Evolutionary conservation across 1,139 yeast genomes (phyloP).

Genomic region (Suhomyces ambrosiae): DNA sequence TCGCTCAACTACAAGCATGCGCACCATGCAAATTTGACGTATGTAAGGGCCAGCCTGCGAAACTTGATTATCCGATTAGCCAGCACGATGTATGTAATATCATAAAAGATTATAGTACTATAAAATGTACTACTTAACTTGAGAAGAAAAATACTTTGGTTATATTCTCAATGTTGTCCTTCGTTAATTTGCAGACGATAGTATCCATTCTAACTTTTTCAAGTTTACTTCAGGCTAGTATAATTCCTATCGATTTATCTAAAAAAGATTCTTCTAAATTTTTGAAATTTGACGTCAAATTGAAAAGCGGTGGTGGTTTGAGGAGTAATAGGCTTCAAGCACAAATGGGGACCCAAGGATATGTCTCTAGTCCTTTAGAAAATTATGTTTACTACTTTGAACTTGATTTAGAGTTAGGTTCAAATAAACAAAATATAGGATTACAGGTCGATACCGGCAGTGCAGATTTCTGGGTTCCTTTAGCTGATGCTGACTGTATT

Average conservation of each 20-base stretch:
- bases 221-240: too few species aligned
- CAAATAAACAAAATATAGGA: slow-evolving; percentile 14
- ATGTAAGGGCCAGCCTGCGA: not conserved
- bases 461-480: slow-evolving; percentile 23
- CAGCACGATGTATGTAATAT: too few species aligned
- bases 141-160: too few species aligned
- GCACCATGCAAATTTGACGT: not conserved
- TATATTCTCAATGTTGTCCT: too few species aligned
- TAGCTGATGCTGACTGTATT: slow-evolving; percentile 1
- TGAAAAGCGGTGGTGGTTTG: not conserved
- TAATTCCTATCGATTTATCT: not conserved
- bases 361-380: slow-evolving; percentile 1
- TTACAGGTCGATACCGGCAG: slow-evolving; percentile 26
- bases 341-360: not conserved
- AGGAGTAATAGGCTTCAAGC: not conserved
- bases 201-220: not conserved
- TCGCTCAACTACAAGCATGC: too few species aligned
- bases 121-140: too few species aligned
- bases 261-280: not conserved
- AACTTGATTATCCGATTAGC: not conserved
- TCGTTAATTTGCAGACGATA: too few species aligned
- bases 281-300: not conserved
- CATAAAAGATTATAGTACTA: too few species aligned
- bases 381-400: slow-evolving; percentile 5
- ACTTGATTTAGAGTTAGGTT: slow-evolving; percentile 13